A percentile compares a stretch with the other conserved stretches of the same genome.
phyloP scores from a whole-genome alignment of 495 filamentous ascomycete species.

The Penicillium herquei region DNA sequence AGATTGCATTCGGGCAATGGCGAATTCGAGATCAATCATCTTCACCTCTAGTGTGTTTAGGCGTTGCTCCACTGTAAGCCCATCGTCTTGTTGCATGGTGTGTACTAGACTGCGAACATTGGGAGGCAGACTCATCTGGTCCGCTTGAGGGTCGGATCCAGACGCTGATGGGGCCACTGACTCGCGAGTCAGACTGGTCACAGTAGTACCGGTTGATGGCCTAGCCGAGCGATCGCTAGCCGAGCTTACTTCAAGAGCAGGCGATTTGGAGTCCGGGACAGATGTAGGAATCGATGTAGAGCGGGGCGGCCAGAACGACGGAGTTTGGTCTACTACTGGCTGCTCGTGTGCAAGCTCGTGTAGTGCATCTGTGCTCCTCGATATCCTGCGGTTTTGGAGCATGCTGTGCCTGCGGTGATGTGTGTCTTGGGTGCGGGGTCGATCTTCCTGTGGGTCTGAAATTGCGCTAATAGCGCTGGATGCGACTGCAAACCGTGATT shows the following conservation, averaged over 20 bases:
- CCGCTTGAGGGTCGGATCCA: constrained; percentile 15
- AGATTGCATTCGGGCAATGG: constrained; percentile 52
- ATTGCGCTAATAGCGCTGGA: constrained; percentile 24
- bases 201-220: constrained; percentile 32
- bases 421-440: constrained; percentile 11
- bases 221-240: constrained; percentile 27
- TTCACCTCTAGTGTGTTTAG: constrained; percentile 54
- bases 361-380: constrained; percentile 33
- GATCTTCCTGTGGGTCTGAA: constrained; percentile 28
- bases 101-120: constrained; percentile 43
- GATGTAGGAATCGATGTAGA: constrained; percentile 24
- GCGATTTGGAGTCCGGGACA: constrained; percentile 26
- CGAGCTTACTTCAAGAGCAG: constrained; percentile 21
- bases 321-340: constrained; percentile 8
- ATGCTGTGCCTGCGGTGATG: constrained; percentile 15
- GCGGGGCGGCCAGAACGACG: constrained; percentile 27
- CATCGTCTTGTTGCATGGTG: constrained; percentile 46
- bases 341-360: constrained; percentile 22
- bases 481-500: constrained; percentile 31
- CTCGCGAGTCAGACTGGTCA: constrained; percentile 29
- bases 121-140: constrained; percentile 32
- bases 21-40: constrained; percentile 55
- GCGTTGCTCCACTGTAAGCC: constrained; percentile 49
- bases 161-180: constrained; percentile 24
- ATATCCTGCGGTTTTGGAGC: constrained; percentile 28